These are phyloP conservation scores for Cymodocea nodosa DNA, from an alignment of 116 monocot species.

Conservation along the genomic window DNA sequence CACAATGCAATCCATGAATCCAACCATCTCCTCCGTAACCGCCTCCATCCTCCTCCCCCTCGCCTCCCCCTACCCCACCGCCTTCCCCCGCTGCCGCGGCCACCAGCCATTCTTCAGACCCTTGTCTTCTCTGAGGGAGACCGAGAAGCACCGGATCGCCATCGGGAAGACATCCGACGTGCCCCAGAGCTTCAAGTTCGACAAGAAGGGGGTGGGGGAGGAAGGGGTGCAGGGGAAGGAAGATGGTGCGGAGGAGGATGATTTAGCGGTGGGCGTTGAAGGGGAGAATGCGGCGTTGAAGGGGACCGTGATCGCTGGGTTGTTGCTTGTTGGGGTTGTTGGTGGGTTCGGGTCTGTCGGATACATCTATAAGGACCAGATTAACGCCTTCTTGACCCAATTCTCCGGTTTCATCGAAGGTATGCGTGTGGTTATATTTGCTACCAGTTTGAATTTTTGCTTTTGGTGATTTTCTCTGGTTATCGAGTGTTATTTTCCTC, in stretches of 20 bases:
- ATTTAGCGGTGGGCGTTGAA: conserved; percentile 18
- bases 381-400: conserved; percentile 76
- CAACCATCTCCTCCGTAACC: conserved; percentile 10
- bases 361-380: conserved; percentile 76
- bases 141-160: conserved; percentile 30
- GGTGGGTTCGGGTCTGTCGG: conserved; percentile 73
- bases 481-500: too few species aligned
- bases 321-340: conserved; percentile 57
- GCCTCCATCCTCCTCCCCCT: conserved; percentile 2
- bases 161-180: conserved; percentile 41
- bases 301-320: conserved; percentile 65
- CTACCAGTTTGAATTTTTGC: background rate
- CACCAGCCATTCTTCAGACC: conserved; percentile 22
- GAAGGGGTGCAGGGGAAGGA: background rate
- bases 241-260: conserved; percentile 5
- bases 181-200: conserved; percentile 45
- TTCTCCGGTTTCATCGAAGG: conserved; percentile 84
- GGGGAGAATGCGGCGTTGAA: conserved; percentile 31
- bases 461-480: too few species aligned
- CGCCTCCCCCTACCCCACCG: conserved; percentile 13
- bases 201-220: conserved; percentile 12
- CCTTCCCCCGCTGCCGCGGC: conserved; percentile 1
- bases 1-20: conserved; percentile 11
- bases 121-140: conserved; percentile 50
- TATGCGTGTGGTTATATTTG: conserved; percentile 8